phyloP scores from a whole-genome alignment of 2,329 filamentous ascomycete genomes.

The Lithohypha guttulata region DNA sequence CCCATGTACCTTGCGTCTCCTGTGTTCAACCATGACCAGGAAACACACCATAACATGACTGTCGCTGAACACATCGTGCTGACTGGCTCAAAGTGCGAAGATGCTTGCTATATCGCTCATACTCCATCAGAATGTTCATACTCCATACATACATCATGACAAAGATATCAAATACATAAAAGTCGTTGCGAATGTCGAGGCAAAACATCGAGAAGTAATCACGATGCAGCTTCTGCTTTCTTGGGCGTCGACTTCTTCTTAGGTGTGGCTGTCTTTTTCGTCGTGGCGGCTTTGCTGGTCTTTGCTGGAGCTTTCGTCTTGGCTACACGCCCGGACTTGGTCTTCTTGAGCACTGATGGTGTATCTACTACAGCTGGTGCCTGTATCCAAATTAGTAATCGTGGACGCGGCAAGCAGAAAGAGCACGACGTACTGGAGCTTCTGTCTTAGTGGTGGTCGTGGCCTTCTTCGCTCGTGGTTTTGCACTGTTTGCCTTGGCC shows the following conservation, averaged over 20 bases:
- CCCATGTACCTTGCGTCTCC: no score
- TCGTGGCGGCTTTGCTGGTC: conserved; percentile 33
- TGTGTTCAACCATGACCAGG: no score
- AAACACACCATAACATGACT: no score
- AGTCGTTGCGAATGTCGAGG: no score
- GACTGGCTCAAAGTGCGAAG: neutral
- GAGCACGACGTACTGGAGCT: conserved; percentile 22
- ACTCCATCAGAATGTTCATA: conserved; percentile 4
- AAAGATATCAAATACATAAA: neutral
- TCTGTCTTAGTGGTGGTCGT: conserved; percentile 24
- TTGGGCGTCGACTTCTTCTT: conserved; percentile 36
- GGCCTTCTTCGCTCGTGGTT: conserved; percentile 27
- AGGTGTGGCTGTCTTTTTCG: conserved; percentile 38
- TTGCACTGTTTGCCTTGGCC: conserved; percentile 41
- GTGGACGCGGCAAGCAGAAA: no score
- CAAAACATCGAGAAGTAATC: conserved; percentile 10
- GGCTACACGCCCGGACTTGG: conserved; percentile 74
- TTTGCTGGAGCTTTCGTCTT: conserved; percentile 48
- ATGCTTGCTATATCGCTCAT: neutral
- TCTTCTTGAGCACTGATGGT: conserved; percentile 62
- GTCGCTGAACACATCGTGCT: no score
- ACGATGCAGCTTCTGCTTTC: conserved; percentile 27
- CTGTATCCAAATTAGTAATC: no score
- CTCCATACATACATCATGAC: conserved; percentile 5
- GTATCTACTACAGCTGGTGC: conserved; percentile 59